Evolutionary conservation across 2,329 filamentous ascomycete genomes (phyloP), one percentile per base, ranked within the genome.

Genomic region (Fusarium pseudocircinatum): DNA sequence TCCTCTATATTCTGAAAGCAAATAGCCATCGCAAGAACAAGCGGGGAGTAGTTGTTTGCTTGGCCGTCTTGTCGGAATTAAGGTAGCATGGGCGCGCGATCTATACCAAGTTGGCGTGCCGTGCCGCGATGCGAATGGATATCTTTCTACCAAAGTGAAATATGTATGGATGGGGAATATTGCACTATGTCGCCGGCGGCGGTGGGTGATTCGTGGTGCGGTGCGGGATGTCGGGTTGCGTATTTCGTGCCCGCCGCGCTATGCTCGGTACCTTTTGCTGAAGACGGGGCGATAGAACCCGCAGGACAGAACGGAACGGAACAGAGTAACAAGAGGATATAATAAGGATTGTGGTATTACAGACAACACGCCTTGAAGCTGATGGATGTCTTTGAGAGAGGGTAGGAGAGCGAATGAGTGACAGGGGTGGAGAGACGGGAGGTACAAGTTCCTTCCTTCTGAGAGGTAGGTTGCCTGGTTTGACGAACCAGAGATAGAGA

Each of bases 211-310:
- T 70, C 47, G 70, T 60, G 42, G 70, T 40, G 60, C 39, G 34
- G 39, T 40, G 60, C 46, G 46, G 57, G 32, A 65, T 65, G 46
- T 63, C 39, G 40, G 58, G 34, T 65, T 69, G 66, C 28, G 58
- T 63, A 58, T 66, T 76, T 67, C 58, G 73, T 67, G 66, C 70
- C 49, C 64, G 63, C 69, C 69, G 72, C 69, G 50, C 63, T 65
- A 70, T 65, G 52, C 63, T 62, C 60, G 32, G 62, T 54, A 63
- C 43, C 59, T 53, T 62, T 74, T 72, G 62, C 49, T 67, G 62
- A 49, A 62, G 40, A 62, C 44, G 53, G 58, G 47, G 57, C 36
- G 43, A 60, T 36, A 52, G 36, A 50, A 61, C 53, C 57, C 44
- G 37, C 52, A 58, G 47, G 60, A 49, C 50, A 64, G 59, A 26